phyloP scores from a whole-genome alignment of 306 rosid genomes.

The Prunus dulcis region DNA sequence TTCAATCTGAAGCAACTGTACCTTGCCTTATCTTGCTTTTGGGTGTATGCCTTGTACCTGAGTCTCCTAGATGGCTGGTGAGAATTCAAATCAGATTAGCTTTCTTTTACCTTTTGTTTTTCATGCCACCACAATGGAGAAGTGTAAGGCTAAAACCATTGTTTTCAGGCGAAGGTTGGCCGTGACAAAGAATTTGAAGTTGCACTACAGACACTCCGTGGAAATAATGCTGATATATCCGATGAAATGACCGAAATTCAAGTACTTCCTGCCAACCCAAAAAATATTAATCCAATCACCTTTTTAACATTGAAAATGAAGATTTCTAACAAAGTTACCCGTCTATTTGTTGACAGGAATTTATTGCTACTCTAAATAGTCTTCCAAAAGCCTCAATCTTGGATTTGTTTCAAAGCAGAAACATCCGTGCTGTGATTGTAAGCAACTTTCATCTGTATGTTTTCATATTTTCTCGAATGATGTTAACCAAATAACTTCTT shows the following conservation, averaged over 20 bases:
- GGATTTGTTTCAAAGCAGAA: slow-evolving; percentile 35
- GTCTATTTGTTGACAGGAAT: slow-evolving; percentile 22
- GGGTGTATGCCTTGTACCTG: slow-evolving; percentile 38
- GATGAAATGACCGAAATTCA: slow-evolving; percentile 21
- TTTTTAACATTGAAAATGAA: background rate
- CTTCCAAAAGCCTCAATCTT: slow-evolving; percentile 31
- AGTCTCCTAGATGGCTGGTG: slow-evolving; percentile 58
- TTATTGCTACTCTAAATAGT: slow-evolving; percentile 23
- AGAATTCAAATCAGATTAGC: slow-evolving; percentile 13
- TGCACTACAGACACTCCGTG: slow-evolving; percentile 34
- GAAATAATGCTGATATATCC: slow-evolving; percentile 39
- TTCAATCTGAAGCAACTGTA: slow-evolving; percentile 49
- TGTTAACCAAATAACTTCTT: slow-evolving; percentile 7
- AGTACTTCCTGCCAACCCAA: slow-evolving; percentile 17
- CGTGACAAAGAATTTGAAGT: slow-evolving; percentile 35
- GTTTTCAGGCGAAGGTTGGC: slow-evolving; percentile 45
- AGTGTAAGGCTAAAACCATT: background rate
- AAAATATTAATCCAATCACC: background rate
- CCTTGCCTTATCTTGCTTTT: slow-evolving; percentile 58
- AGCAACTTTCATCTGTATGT: background rate
- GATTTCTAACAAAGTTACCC: slow-evolving; percentile 7
- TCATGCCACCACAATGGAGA: background rate
- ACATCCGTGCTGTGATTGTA: slow-evolving; percentile 34
- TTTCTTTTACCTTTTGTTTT: background rate
- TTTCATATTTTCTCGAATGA: background rate